Percentiles rank a stretch among this genome's conserved stretches.
Conservation (phyloP, 2,329 filamentous ascomycete species). For the Stagonosporopsis tanaceti region DNA sequence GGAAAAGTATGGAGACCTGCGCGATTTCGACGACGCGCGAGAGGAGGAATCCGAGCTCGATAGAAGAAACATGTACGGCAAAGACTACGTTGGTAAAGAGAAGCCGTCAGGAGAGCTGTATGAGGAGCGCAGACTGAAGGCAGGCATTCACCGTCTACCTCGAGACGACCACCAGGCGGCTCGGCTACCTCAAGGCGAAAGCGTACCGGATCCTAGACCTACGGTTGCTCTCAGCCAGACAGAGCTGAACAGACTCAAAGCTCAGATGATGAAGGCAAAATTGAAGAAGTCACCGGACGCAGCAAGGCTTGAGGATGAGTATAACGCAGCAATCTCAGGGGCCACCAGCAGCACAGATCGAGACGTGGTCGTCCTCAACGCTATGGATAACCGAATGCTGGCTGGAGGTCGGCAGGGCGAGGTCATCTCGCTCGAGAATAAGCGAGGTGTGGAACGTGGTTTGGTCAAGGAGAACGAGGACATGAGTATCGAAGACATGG, state of each 20-base stretch:
- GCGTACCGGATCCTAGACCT: conserved; percentile 64
- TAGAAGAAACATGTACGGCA: conserved; percentile 80
- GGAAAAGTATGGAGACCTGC: conserved; percentile 81
- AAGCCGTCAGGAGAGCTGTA: conserved; percentile 89
- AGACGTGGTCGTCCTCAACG: conserved; percentile 79
- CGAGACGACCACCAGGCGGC: conserved; percentile 37
- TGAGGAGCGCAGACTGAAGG: conserved; percentile 73
- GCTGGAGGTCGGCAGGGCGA: conserved; percentile 78
- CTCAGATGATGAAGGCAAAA: conserved; percentile 95
- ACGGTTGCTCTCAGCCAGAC: conserved; percentile 74
- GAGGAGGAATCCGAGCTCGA: conserved; percentile 95
- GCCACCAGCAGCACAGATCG: conserved; percentile 66
- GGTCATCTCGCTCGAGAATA: conserved; percentile 79
- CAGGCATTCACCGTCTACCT: conserved; percentile 56
- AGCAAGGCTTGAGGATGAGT: conserved; percentile 80
- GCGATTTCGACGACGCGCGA: conserved; percentile 88
- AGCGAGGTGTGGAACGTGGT: conserved; percentile 83
- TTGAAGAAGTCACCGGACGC: conserved; percentile 79
- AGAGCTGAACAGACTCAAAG: conserved; percentile 85
- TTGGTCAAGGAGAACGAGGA: conserved; percentile 90
- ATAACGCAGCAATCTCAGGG: conserved; percentile 75
- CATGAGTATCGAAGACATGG: conserved; percentile 97
- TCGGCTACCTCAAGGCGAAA: conserved; percentile 60
- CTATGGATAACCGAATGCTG: conserved; percentile 89
- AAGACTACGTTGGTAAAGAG: conserved; percentile 83